Conservation (phyloP, 164 flowering plant species). For the Nelumbo lutea region DNA sequence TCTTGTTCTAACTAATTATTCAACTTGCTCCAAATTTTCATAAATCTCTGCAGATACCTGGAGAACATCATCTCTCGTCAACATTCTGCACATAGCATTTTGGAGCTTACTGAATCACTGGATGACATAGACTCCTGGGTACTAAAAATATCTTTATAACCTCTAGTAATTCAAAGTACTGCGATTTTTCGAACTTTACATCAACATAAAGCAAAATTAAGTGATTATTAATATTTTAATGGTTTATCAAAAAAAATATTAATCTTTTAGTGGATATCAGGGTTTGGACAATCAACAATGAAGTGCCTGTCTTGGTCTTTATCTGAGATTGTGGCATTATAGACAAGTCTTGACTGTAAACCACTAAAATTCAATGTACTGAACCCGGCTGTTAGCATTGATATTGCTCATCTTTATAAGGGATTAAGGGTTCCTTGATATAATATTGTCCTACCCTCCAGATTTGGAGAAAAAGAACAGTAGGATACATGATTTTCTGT, state of each 20-base stretch:
- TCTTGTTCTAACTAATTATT: neutral
- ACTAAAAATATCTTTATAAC: conserved; percentile 9
- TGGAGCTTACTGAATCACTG: conserved; percentile 53
- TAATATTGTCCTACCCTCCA: neutral
- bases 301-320: too few species aligned
- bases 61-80: conserved; percentile 57
- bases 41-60: conserved; percentile 55
- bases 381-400: too few species aligned
- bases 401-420: too few species aligned
- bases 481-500: neutral
- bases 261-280: too few species aligned
- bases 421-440: neutral
- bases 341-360: too few species aligned
- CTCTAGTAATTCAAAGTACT: neutral
- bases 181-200: neutral
- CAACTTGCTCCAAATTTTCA: conserved; percentile 2
- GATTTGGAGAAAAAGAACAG: neutral
- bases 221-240: neutral
- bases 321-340: too few species aligned
- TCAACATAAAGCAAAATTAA: too few species aligned
- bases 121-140: conserved; percentile 65
- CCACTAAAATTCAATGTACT: too few species aligned
- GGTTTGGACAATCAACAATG: too few species aligned
- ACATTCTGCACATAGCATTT: conserved; percentile 35
- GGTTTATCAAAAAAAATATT: neutral